Evolutionary conservation across 768 basidiomycete genomes (phyloP).

Genomic region (Kwoniella sp.): DNA sequence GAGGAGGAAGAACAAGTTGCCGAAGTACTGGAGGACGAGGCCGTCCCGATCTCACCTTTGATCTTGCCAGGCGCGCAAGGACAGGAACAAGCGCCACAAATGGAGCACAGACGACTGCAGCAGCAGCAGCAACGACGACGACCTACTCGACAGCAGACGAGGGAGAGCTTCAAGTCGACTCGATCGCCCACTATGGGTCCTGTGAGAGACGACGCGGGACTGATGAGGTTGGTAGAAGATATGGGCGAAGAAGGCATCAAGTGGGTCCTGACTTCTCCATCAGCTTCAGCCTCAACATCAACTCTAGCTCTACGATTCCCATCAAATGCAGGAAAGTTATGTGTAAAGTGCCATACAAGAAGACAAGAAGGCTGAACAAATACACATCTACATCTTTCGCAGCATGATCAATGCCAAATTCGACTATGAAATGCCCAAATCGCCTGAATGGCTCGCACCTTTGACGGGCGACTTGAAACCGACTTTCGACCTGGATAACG

Average conservation of each 20-base stretch:
- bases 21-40: neutral
- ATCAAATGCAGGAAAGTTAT: too few relatives aligned
- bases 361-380: too few relatives aligned
- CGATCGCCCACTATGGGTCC: conserved; percentile 34
- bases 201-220: conserved; percentile 15
- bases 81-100: too few relatives aligned
- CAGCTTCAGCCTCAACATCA: neutral
- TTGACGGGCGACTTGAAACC: conserved; percentile 10
- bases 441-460: conserved; percentile 16
- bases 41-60: neutral
- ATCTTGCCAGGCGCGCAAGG: neutral
- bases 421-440: conserved; percentile 14
- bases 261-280: conserved; percentile 18
- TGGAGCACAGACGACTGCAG: conserved; percentile 9
- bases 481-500: conserved; percentile 11
- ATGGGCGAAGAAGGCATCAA: conserved; percentile 35
- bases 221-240: conserved; percentile 37
- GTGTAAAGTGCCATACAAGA: too few relatives aligned
- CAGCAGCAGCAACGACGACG: conserved; percentile 15
- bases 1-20: conserved; percentile 7
- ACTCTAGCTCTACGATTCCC: neutral
- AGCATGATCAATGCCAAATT: conserved; percentile 21
- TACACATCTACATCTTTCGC: neutral
- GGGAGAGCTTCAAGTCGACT: conserved; percentile 22
- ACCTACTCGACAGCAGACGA: conserved; percentile 6